phyloP scores from a whole-genome alignment of 805 yeast species.

The Metschnikowia lunata region DNA sequence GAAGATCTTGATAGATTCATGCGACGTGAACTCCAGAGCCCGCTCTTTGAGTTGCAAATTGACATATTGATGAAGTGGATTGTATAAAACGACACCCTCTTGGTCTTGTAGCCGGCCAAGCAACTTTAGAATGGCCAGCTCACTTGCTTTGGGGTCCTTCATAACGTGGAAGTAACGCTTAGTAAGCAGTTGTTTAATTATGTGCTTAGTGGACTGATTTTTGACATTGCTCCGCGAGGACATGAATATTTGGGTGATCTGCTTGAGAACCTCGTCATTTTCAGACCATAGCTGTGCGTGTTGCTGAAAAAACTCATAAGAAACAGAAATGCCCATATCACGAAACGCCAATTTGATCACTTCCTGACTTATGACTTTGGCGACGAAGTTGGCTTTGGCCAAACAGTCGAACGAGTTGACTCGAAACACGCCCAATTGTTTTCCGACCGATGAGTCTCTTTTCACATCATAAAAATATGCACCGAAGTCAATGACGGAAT shows the following conservation, averaged over 20 bases:
- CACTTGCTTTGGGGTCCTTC: conserved; percentile 35
- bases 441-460: conserved; percentile 35
- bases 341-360: conserved; percentile 45
- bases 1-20: conserved; percentile 39
- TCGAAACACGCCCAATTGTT: conserved; percentile 49
- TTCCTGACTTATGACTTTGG: conserved; percentile 45
- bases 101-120: conserved; percentile 48
- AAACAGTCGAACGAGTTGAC: conserved; percentile 48
- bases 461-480: conserved; percentile 41
- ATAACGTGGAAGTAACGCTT: conserved; percentile 41
- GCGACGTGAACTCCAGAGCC: conserved; percentile 36
- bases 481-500: conserved; percentile 41
- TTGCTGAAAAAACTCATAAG: conserved; percentile 33
- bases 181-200: conserved; percentile 32
- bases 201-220: conserved; percentile 38
- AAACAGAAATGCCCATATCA: conserved; percentile 35
- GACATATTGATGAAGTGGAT: conserved; percentile 54
- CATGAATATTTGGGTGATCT: conserved; percentile 35
- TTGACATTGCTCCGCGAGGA: conserved; percentile 38
- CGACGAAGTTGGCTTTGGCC: conserved; percentile 46
- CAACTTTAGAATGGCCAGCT: conserved; percentile 43
- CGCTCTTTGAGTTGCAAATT: conserved; percentile 37
- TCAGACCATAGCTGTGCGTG: conserved; percentile 46
- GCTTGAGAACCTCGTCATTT: conserved; percentile 39
- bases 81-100: conserved; percentile 39